These are phyloP conservation scores for Claviceps africana DNA, from an alignment of 2,329 filamentous ascomycete genomes.

Conservation along the genomic window DNA sequence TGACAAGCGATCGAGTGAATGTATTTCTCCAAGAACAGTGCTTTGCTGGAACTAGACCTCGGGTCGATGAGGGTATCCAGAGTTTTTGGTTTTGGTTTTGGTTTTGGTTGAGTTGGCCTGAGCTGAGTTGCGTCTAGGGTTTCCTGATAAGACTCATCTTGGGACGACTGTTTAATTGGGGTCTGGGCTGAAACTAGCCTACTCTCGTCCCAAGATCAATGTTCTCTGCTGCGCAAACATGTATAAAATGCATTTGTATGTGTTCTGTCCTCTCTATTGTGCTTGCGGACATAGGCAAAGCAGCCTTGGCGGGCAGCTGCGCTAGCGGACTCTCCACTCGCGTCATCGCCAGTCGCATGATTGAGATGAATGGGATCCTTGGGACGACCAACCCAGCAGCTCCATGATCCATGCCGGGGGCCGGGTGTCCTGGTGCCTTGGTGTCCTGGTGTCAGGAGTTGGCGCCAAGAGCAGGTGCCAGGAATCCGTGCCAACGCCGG, in stretches of 20 bases:
- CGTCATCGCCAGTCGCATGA: constrained; percentile 19
- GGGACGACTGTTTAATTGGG: background rate
- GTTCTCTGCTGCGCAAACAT: too few species aligned
- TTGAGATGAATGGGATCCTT: constrained; percentile 38
- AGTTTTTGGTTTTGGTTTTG: too few species aligned
- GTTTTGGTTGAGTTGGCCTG: background rate
- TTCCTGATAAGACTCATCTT: background rate
- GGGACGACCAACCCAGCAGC: constrained; percentile 7
- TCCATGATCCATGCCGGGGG: constrained; percentile 6
- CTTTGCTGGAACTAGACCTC: background rate
- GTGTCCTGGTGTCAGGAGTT: background rate
- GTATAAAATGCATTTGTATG: background rate
- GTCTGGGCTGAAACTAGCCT: background rate
- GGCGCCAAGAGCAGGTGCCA: background rate
- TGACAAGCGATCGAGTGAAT: background rate
- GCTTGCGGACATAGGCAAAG: background rate
- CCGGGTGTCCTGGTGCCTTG: too few species aligned
- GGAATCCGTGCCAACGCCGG: constrained; percentile 5
- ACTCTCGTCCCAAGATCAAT: background rate
- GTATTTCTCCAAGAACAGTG: background rate
- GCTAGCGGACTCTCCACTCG: background rate
- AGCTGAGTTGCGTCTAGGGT: background rate
- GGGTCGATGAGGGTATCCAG: background rate
- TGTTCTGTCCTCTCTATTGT: background rate
- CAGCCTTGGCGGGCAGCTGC: background rate